A percentile compares a stretch with the other conserved stretches of the same genome.
phyloP scores from a whole-genome alignment of 805 yeast species.

The Schwanniomyces vanrijiae region DNA sequence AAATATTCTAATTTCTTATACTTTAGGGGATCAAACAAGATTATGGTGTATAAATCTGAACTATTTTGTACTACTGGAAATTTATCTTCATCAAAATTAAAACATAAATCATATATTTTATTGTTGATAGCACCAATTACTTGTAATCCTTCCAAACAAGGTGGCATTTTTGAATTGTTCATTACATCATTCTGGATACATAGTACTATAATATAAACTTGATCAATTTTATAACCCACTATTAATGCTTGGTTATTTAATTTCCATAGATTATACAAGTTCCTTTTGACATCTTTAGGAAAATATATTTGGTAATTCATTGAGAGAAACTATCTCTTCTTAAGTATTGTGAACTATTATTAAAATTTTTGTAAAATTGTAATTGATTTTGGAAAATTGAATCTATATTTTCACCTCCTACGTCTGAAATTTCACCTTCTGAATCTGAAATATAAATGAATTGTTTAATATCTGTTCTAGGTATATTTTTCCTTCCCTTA shows the following conservation, averaged over 20 bases:
- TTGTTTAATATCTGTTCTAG: neutral
- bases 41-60: constrained; percentile 10
- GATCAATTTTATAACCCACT: constrained; percentile 24
- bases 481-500: neutral
- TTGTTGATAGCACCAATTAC: constrained; percentile 16
- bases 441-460: neutral
- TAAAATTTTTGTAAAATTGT: constrained; percentile 23
- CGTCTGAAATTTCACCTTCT: neutral
- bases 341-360: constrained; percentile 43
- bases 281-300: constrained; percentile 26
- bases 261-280: neutral
- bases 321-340: constrained; percentile 40
- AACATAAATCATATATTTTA: constrained; percentile 6
- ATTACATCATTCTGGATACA: constrained; percentile 1
- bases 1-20: constrained; percentile 72
- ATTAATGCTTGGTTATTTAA: neutral
- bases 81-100: constrained; percentile 4
- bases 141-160: constrained; percentile 10
- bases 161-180: constrained; percentile 4
- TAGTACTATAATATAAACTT: constrained; percentile 22
- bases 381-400: constrained; percentile 8
- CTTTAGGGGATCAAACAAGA: constrained; percentile 68
- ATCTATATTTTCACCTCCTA: constrained; percentile 9
- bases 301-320: constrained; percentile 32
- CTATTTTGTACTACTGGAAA: constrained; percentile 13